phyloP scores from a whole-genome alignment of 495 filamentous ascomycete genomes.

The Cryomyces minteri region DNA sequence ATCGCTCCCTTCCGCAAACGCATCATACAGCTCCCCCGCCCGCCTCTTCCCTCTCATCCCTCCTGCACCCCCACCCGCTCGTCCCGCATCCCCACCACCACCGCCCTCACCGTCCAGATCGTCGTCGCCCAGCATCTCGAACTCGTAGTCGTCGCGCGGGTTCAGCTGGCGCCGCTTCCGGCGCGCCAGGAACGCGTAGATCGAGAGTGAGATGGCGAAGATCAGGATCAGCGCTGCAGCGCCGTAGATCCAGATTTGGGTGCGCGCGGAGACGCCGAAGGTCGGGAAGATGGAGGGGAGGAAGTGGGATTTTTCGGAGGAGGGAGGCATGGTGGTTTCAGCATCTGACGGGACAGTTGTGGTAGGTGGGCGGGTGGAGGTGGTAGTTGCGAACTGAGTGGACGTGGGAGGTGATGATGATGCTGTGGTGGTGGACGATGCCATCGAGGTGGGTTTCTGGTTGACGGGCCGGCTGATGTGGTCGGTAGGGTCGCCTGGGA shows the following conservation, averaged over 20 bases:
- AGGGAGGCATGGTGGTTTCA: constrained; percentile 4
- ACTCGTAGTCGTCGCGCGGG: constrained; percentile 76
- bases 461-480: constrained; percentile 64
- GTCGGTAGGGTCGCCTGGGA: constrained; percentile 40
- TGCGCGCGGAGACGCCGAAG: constrained; percentile 80
- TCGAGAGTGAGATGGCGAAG: constrained; percentile 63
- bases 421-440: constrained; percentile 12
- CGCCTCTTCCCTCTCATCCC: constrained; percentile 30
- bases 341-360: constrained; percentile 18
- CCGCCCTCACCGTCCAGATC: constrained; percentile 44
- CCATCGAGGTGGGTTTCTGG: constrained; percentile 28
- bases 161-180: constrained; percentile 57
- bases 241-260: constrained; percentile 91
- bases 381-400: constrained; percentile 2
- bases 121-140: constrained; percentile 75
- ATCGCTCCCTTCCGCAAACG: constrained; percentile 70
- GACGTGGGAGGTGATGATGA: neutral
- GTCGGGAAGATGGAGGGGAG: constrained; percentile 84
- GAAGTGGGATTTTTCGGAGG: constrained; percentile 30
- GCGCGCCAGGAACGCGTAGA: constrained; percentile 63
- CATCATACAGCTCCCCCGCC: constrained; percentile 80
- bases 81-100: constrained; percentile 13
- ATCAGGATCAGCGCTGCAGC: constrained; percentile 62
- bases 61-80: constrained; percentile 14
- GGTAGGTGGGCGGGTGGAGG: constrained; percentile 13